Conservation (phyloP, 2,329 filamentous ascomycete genomes). For the Orbilia javanica region DNA sequence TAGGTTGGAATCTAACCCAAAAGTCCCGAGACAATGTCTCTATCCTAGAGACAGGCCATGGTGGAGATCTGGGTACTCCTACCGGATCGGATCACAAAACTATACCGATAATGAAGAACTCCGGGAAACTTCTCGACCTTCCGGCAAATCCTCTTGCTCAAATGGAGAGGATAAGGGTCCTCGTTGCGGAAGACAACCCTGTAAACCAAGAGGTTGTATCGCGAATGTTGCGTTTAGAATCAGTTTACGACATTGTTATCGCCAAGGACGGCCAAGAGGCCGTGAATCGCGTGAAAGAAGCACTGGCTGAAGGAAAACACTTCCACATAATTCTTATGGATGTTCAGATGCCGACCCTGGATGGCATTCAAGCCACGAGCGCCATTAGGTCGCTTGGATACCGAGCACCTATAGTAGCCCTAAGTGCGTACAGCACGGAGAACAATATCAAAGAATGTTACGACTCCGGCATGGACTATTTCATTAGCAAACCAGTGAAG, state of each 20-base stretch:
- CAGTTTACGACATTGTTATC: slow-evolving; percentile 80
- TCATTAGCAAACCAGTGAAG: slow-evolving; percentile 74
- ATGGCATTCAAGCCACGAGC: slow-evolving; percentile 86
- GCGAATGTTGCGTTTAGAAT: slow-evolving; percentile 72
- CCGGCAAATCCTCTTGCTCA: slow-evolving; percentile 47
- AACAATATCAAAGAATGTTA: slow-evolving; percentile 88
- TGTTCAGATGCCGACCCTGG: slow-evolving; percentile 91
- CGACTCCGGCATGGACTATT: slow-evolving; percentile 92
- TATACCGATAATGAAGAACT: slow-evolving; percentile 31
- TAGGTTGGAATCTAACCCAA: slow-evolving; percentile 37
- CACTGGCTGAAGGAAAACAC: slow-evolving; percentile 77
- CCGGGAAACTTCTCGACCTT: slow-evolving; percentile 50
- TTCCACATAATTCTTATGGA: slow-evolving; percentile 98
- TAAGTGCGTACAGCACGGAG: slow-evolving; percentile 91
- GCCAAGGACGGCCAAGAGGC: slow-evolving; percentile 89
- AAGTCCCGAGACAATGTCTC: slow-evolving; percentile 36
- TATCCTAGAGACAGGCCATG: neutral
- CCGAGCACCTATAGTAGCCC: slow-evolving; percentile 85
- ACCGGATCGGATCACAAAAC: slow-evolving; percentile 18
- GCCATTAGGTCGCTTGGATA: slow-evolving; percentile 89
- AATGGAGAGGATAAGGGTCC: slow-evolving; percentile 76
- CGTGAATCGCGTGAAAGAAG: slow-evolving; percentile 84
- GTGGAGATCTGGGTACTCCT: neutral
- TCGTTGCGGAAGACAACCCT: slow-evolving; percentile 85
- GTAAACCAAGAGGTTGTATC: slow-evolving; percentile 74